These are phyloP conservation scores for Hysterium pulicare DNA, from an alignment of 2,329 filamentous ascomycete species.

Conservation along the genomic window DNA sequence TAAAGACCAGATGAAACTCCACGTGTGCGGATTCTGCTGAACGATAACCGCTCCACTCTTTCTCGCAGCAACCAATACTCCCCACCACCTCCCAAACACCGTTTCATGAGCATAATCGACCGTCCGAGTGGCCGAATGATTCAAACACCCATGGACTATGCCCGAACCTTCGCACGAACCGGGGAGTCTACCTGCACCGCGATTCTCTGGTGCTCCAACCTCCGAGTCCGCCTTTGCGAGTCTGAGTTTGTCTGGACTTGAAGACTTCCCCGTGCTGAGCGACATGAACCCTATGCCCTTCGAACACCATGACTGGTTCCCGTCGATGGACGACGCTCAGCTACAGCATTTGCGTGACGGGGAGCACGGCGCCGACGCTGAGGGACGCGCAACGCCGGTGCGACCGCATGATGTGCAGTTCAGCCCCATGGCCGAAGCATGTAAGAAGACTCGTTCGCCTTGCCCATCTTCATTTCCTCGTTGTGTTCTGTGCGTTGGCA, in stretches of 20 bases:
- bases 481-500: too few relatives aligned
- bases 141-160: neutral
- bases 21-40: too few relatives aligned
- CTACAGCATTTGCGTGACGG: neutral
- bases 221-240: neutral
- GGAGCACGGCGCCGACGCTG: neutral
- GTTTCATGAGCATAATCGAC: too few relatives aligned
- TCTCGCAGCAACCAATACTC: too few relatives aligned
- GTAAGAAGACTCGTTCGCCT: neutral
- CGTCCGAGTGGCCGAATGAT: neutral
- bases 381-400: too few relatives aligned
- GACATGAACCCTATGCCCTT: neutral
- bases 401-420: neutral
- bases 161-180: neutral
- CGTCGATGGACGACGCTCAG: neutral
- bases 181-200: neutral
- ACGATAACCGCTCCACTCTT: too few relatives aligned
- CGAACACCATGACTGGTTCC: neutral
- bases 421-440: neutral
- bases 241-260: neutral
- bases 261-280: neutral
- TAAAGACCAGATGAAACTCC: too few relatives aligned
- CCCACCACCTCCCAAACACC: too few relatives aligned
- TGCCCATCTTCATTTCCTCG: neutral
- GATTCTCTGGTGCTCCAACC: neutral